These are phyloP conservation scores for Porodaedalea pini DNA, from an alignment of 1,284 basidiomycete genomes.

Conservation along the genomic window DNA sequence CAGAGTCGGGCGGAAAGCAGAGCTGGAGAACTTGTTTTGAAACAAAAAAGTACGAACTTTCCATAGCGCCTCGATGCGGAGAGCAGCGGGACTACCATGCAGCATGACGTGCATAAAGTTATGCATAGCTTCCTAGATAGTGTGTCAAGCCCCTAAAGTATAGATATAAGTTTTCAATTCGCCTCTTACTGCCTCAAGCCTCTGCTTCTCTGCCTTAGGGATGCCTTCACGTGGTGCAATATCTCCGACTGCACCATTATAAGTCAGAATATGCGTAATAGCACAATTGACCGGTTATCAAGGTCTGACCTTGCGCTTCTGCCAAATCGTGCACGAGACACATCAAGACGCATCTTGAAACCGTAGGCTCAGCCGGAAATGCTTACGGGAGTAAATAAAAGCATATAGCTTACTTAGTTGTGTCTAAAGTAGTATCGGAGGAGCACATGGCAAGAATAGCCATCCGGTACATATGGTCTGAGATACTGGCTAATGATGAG, in stretches of 20 bases:
- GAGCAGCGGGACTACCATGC: constrained; percentile 74
- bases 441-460: constrained; percentile 85
- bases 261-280: not conserved
- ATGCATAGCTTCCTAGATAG: constrained; percentile 80
- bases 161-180: not conserved
- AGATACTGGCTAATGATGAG: constrained; percentile 55
- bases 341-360: constrained; percentile 80
- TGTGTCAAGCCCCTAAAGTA: not conserved
- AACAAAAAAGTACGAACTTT: constrained; percentile 58
- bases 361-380: not conserved
- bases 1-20: no score
- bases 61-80: constrained; percentile 79
- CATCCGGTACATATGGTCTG: constrained; percentile 99
- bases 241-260: constrained; percentile 80
- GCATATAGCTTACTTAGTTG: constrained; percentile 58
- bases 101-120: constrained; percentile 90
- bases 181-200: constrained; percentile 64
- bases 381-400: not conserved
- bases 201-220: constrained; percentile 74
- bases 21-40: no score
- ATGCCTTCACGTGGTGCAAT: constrained; percentile 90
- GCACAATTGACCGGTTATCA: not conserved
- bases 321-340: constrained; percentile 93
- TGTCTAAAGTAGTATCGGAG: constrained; percentile 67
- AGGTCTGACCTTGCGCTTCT: constrained; percentile 74